Evolutionary conservation across 2,329 filamentous ascomycete species (phyloP).

Genomic region (Zasmidium angulare): DNA sequence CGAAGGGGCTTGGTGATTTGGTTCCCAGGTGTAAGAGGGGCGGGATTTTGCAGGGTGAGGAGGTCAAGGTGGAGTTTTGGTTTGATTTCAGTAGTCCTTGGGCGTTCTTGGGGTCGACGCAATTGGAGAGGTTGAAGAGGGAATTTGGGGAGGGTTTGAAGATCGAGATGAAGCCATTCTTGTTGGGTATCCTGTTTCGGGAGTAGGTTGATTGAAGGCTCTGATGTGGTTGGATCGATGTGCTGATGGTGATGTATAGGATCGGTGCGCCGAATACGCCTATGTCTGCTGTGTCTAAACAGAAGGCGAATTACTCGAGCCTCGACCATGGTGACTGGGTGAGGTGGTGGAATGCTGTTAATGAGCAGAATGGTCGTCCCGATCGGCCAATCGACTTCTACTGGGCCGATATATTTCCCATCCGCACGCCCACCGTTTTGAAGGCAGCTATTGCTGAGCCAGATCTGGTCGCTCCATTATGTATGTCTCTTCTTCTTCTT

Average conservation of each 20-base stretch:
- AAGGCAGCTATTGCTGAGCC: conserved; percentile 20
- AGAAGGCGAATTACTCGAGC: conserved; percentile 20
- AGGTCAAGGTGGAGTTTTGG: conserved; percentile 27
- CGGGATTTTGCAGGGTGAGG: conserved; percentile 7
- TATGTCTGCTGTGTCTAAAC: conserved; percentile 19
- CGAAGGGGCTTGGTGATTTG: conserved; percentile 11
- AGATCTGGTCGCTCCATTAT: conserved; percentile 15
- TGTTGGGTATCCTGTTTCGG: conserved; percentile 25
- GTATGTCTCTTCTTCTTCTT: conserved; percentile 8
- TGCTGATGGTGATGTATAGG: conserved; percentile 7
- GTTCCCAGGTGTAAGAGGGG: conserved; percentile 7
- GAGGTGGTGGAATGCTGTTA: conserved; percentile 27
- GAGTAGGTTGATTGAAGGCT: conserved; percentile 7
- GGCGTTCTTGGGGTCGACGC: conserved; percentile 25
- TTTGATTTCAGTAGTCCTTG: conserved; percentile 26
- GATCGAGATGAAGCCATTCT: conserved; percentile 26
- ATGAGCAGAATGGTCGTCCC: conserved; percentile 17
- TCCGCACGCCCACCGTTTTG: conserved; percentile 22
- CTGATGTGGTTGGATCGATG: not conserved
- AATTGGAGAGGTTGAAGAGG: conserved; percentile 16
- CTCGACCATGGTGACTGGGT: conserved; percentile 25
- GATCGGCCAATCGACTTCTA: conserved; percentile 23
- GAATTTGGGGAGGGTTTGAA: conserved; percentile 18
- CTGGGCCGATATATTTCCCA: conserved; percentile 25
- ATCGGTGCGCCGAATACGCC: conserved; percentile 25